Evolutionary conservation across 2,329 filamentous ascomycete species (phyloP).

Genomic region (Colletotrichum incanum): DNA sequence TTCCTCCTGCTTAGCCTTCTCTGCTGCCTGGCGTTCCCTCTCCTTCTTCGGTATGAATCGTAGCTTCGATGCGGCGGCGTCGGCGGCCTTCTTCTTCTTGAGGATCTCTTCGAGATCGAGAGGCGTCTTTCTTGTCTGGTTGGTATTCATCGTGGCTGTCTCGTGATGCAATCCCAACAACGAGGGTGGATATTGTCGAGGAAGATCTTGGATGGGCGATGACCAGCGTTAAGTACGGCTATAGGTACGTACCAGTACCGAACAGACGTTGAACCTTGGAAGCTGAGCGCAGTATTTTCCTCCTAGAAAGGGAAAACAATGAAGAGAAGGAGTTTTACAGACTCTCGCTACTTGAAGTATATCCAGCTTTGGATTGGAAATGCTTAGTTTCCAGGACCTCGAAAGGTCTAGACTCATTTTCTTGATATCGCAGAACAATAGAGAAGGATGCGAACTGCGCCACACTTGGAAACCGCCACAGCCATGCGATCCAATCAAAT

Average conservation of each 20-base stretch:
- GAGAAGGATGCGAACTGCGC: conserved; percentile 32
- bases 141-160: conserved; percentile 18
- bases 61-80: conserved; percentile 88
- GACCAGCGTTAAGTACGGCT: not conserved
- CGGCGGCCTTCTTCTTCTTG: conserved; percentile 87
- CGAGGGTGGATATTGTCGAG: not conserved
- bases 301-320: not conserved
- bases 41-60: conserved; percentile 90
- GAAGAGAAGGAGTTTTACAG: rapidly evolving
- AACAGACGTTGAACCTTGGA: not conserved
- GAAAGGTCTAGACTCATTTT: not conserved
- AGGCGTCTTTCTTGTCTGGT: conserved; percentile 58
- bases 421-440: not conserved
- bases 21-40: conserved; percentile 83
- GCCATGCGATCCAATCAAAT: conserved; percentile 24
- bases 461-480: conserved; percentile 15
- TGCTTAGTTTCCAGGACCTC: not conserved
- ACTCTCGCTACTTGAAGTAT: not conserved
- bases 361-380: not conserved
- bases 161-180: not conserved
- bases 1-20: conserved; percentile 81
- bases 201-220: conserved; percentile 2
- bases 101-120: conserved; percentile 90
- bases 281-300: not conserved
- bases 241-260: not conserved